A percentile compares a stretch with the other conserved stretches of the same genome.
Conservation (phyloP, 1,139 yeast genomes). For the Suhomyces bribrorum region DNA sequence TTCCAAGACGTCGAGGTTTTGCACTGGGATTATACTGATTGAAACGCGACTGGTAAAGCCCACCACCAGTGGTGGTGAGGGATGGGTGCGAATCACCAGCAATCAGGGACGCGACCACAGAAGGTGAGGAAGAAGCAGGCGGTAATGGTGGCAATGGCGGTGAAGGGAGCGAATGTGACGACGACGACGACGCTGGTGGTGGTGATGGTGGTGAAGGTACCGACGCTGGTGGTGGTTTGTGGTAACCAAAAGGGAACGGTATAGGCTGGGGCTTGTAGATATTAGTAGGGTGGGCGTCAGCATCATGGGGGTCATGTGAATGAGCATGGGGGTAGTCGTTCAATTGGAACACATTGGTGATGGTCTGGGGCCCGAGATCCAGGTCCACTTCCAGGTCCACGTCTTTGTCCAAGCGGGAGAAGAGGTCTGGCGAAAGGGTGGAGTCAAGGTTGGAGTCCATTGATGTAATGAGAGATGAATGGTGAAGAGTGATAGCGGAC, state of each 20-base stretch:
- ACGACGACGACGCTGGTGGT: not conserved
- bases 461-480: not conserved
- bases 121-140: not conserved
- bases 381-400: slow-evolving; percentile 6
- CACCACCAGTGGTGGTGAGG: not conserved
- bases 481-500: too few relatives aligned
- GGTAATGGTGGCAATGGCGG: not conserved
- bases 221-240: not conserved
- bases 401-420: slow-evolving; percentile 11
- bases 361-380: slow-evolving; percentile 5
- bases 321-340: slow-evolving; percentile 15
- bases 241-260: not conserved
- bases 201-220: not conserved
- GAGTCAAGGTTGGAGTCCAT: slow-evolving; percentile 15
- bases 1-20: slow-evolving; percentile 36
- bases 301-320: slow-evolving; percentile 16
- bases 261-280: not conserved
- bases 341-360: slow-evolving; percentile 20
- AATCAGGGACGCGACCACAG: not conserved
- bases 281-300: not conserved
- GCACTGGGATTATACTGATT: slow-evolving; percentile 39
- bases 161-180: not conserved
- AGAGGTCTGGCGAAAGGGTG: slow-evolving; percentile 12
- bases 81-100: slow-evolving; percentile 2
- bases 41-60: slow-evolving; percentile 19